Conservation (phyloP, 257 asterid species). For the Nicotiana paniculata region DNA sequence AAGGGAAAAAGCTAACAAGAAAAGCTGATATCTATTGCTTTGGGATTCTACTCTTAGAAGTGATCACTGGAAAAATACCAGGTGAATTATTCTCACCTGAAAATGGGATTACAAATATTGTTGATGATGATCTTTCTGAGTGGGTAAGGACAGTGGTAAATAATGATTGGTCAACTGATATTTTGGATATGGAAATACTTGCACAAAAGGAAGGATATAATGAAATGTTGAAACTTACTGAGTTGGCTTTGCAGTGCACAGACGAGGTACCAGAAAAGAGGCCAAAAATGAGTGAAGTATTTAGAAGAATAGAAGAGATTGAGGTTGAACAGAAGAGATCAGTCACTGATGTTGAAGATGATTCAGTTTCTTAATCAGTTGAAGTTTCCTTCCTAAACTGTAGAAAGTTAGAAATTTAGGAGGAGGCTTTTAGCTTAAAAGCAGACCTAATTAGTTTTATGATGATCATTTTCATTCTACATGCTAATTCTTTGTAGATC, state of each 20-base stretch:
- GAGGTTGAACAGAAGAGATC: slow-evolving; percentile 3
- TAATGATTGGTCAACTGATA: slow-evolving; percentile 66
- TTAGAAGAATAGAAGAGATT: slow-evolving; percentile 30
- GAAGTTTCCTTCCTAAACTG: neutral
- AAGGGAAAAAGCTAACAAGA: slow-evolving; percentile 36
- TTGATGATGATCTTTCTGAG: slow-evolving; percentile 38
- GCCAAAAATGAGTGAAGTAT: slow-evolving; percentile 42
- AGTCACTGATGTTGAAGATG: neutral
- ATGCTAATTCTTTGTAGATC: neutral
- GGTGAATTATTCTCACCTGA: neutral
- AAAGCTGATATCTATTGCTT: slow-evolving; percentile 66
- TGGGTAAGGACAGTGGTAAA: slow-evolving; percentile 53
- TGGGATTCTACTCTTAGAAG: slow-evolving; percentile 54
- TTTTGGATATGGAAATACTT: slow-evolving; percentile 50
- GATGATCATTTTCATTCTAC: neutral
- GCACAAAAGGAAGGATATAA: slow-evolving; percentile 55
- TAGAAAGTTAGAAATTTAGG: neutral
- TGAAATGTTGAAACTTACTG: slow-evolving; percentile 58
- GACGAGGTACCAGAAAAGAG: slow-evolving; percentile 40
- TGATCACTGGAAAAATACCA: slow-evolving; percentile 52
- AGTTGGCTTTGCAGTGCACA: slow-evolving; percentile 60
- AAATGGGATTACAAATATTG: neutral
- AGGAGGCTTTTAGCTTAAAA: neutral
- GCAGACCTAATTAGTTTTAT: neutral
- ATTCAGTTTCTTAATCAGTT: neutral